A percentile compares a stretch with the other conserved stretches of the same genome.
Evolutionary conservation across 345 rosid genomes (phyloP).

Genomic region (Erucastrum elatum): DNA sequence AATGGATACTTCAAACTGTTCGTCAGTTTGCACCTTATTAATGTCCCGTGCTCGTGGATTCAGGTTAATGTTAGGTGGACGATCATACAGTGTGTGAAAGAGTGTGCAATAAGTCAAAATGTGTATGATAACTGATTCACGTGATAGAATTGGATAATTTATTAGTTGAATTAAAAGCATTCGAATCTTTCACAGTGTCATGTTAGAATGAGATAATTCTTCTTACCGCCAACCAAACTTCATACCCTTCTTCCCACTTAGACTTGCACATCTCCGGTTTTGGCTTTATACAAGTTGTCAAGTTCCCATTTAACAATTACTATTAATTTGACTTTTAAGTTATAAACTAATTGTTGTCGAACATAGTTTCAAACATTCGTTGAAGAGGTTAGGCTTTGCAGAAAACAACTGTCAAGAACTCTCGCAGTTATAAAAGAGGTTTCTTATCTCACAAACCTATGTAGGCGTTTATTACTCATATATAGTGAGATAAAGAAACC

Average conservation of each 20-base stretch:
- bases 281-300: too few relatives aligned
- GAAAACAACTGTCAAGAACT: too few relatives aligned
- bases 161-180: neutral
- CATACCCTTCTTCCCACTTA: neutral
- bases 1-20: neutral
- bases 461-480: too few relatives aligned
- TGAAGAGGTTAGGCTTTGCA: too few relatives aligned
- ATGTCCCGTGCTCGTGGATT: neutral
- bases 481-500: too few relatives aligned
- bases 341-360: too few relatives aligned
- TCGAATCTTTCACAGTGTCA: conserved; percentile 16
- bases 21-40: neutral
- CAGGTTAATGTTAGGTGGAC: neutral
- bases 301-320: too few relatives aligned
- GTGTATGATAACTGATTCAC: conserved; percentile 9
- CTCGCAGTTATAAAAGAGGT: too few relatives aligned
- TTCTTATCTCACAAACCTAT: too few relatives aligned
- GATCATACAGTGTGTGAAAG: conserved; percentile 6
- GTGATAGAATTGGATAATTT: neutral
- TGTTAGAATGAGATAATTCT: neutral
- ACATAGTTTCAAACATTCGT: too few relatives aligned
- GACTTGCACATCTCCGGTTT: neutral
- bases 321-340: too few relatives aligned
- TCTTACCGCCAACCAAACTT: conserved; percentile 7
- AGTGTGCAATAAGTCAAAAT: conserved; percentile 20